Percentiles rank a stretch among this genome's conserved stretches.
These are phyloP conservation scores for Xylariaceae sp. DNA, from an alignment of 2,329 filamentous ascomycete species.

Conservation along the genomic window DNA sequence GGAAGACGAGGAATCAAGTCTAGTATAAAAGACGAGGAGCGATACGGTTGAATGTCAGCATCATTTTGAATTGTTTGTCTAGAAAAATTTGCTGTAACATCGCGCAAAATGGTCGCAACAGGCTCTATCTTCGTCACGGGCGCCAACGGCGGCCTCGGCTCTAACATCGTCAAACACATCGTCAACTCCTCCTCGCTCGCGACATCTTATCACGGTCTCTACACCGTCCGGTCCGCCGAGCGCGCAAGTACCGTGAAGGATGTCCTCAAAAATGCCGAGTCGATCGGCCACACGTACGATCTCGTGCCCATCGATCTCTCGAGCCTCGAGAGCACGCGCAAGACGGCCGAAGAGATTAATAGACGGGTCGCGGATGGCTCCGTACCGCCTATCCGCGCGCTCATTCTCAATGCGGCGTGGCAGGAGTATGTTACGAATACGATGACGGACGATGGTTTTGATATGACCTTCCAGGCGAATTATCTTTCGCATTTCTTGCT, in stretches of 20 bases:
- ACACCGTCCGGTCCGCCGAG: slow-evolving; percentile 17
- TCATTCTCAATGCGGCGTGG: slow-evolving; percentile 23
- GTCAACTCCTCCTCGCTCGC: slow-evolving; percentile 2
- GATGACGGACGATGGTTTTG: slow-evolving; percentile 33
- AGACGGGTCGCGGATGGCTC: slow-evolving; percentile 18
- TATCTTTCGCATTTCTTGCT: slow-evolving; percentile 34
- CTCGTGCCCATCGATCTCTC: slow-evolving; percentile 18
- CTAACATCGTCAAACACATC: slow-evolving; percentile 15
- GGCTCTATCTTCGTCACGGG: slow-evolving; percentile 23
- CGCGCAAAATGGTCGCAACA: slow-evolving; percentile 8
- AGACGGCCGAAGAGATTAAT: slow-evolving; percentile 20
- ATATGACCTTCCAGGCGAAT: slow-evolving; percentile 32
- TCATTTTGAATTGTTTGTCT: not conserved
- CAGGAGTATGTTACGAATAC: slow-evolving; percentile 27
- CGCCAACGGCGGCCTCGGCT: slow-evolving; percentile 23
- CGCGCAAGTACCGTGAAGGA: slow-evolving; percentile 6
- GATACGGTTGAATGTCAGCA: not conserved
- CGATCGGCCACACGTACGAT: slow-evolving; percentile 12
- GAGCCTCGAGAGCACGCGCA: slow-evolving; percentile 17
- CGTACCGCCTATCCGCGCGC: slow-evolving; percentile 28
- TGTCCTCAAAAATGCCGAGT: slow-evolving; percentile 5
- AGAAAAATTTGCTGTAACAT: not conserved
- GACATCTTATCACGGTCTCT: slow-evolving; percentile 15
- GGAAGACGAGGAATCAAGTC: no score
- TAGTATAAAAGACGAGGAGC: no score